Conservation (phyloP, 352 stramenopile species). For the Globisporangium echinulatum region DNA sequence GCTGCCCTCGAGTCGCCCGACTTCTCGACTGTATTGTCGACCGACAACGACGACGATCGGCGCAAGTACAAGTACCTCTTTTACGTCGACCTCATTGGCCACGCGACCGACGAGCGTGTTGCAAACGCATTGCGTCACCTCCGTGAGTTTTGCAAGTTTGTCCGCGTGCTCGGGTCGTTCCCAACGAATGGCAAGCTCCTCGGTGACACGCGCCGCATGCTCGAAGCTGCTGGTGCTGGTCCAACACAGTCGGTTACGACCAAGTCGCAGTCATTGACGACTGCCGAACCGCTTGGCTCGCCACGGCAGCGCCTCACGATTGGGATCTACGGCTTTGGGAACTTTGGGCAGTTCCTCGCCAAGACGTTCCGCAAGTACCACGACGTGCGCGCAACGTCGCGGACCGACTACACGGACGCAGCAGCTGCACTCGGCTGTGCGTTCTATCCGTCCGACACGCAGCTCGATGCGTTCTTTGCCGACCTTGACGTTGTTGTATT, state of each 20-base stretch:
- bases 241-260: constrained; percentile 17
- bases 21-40: constrained; percentile 19
- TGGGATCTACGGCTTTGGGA: constrained; percentile 95
- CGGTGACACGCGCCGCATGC: constrained; percentile 43
- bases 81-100: constrained; percentile 65
- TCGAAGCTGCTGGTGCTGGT: constrained; percentile 45
- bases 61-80: constrained; percentile 79
- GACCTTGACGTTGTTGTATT: constrained; percentile 94
- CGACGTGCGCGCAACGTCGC: constrained; percentile 79
- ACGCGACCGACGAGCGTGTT: constrained; percentile 57
- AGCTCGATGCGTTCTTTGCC: constrained; percentile 88
- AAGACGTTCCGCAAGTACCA: constrained; percentile 92
- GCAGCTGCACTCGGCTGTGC: constrained; percentile 47
- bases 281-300: neutral
- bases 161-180: constrained; percentile 84
- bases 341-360: constrained; percentile 98
- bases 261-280: constrained; percentile 8
- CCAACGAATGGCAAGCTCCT: constrained; percentile 60
- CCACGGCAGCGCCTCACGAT: constrained; percentile 81
- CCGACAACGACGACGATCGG: constrained; percentile 21
- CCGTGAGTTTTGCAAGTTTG: constrained; percentile 76
- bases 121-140: constrained; percentile 73
- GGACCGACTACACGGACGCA: constrained; percentile 75
- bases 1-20: constrained; percentile 19
- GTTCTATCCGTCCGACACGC: constrained; percentile 49